These are phyloP conservation scores for Microdochium nivale DNA, from an alignment of 2,329 filamentous ascomycete genomes.

Conservation along the genomic window DNA sequence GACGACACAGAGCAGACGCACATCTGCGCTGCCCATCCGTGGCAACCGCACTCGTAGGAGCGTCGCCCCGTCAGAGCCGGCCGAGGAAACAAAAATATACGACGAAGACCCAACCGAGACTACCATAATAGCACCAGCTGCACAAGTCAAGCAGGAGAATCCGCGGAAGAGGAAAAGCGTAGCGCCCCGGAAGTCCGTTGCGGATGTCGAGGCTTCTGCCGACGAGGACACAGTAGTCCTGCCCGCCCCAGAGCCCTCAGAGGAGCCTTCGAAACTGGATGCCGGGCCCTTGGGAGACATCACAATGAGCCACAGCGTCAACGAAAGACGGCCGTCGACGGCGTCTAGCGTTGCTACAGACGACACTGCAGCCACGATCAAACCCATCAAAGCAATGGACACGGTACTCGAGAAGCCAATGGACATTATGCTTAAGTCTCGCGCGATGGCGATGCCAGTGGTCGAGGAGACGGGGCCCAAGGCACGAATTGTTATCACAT, in stretches of 20 bases:
- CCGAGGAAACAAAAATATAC: conserved; percentile 31
- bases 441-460: conserved; percentile 57
- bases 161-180: conserved; percentile 62
- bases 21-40: conserved; percentile 9
- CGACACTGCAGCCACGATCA: conserved; percentile 44
- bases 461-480: conserved; percentile 72
- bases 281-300: conserved; percentile 58
- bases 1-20: conserved; percentile 23
- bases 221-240: conserved; percentile 22
- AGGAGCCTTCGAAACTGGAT: conserved; percentile 22
- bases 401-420: conserved; percentile 80
- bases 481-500: conserved; percentile 83
- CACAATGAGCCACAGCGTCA: conserved; percentile 52
- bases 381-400: conserved; percentile 68
- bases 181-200: conserved; percentile 28
- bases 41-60: conserved; percentile 32
- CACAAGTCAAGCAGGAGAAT: conserved; percentile 44
- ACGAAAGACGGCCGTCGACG: conserved; percentile 42
- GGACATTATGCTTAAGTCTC: conserved; percentile 86
- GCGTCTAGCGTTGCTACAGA: conserved; percentile 16
- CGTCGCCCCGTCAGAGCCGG: conserved; percentile 15
- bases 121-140: background rate
- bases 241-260: conserved; percentile 45
- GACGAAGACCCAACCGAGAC: conserved; percentile 15
- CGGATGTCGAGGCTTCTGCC: conserved; percentile 21